These are phyloP conservation scores for Penicillium sp. DNA, from an alignment of 2,329 filamentous ascomycete species.

Conservation along the genomic window DNA sequence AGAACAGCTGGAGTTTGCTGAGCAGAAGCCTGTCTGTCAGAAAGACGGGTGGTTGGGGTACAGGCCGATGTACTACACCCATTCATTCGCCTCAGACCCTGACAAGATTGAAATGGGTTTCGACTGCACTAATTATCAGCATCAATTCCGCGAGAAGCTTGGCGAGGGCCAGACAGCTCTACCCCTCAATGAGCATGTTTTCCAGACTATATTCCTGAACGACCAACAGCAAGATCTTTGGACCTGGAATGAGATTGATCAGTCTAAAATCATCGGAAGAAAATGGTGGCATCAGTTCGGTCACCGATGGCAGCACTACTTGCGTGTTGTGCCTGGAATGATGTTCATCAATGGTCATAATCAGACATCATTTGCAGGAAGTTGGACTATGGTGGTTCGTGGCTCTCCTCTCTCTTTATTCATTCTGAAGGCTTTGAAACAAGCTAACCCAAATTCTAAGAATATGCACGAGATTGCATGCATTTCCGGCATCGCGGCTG, in stretches of 20 bases:
- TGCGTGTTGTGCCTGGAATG: constrained; percentile 65
- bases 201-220: constrained; percentile 65
- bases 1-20: constrained; percentile 48
- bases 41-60: constrained; percentile 44
- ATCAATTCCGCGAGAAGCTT: constrained; percentile 58
- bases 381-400: constrained; percentile 66
- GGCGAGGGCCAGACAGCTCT: constrained; percentile 25
- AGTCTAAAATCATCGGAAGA: constrained; percentile 55
- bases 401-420: too few relatives aligned
- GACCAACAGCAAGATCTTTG: constrained; percentile 56
- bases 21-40: constrained; percentile 37
- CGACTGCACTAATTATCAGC: constrained; percentile 73
- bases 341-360: constrained; percentile 68
- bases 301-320: constrained; percentile 60
- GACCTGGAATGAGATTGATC: constrained; percentile 57
- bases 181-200: constrained; percentile 61
- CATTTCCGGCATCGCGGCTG: constrained; percentile 68
- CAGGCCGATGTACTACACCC: constrained; percentile 61
- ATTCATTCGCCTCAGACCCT: constrained; percentile 53
- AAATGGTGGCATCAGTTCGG: constrained; percentile 66
- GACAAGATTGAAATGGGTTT: constrained; percentile 64
- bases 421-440: neutral
- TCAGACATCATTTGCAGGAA: constrained; percentile 61
- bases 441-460: constrained; percentile 8
- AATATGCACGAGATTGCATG: constrained; percentile 66